These are phyloP conservation scores for Paecilomyces sp. DNA, from an alignment of 2,329 filamentous ascomycete species.

Conservation along the genomic window DNA sequence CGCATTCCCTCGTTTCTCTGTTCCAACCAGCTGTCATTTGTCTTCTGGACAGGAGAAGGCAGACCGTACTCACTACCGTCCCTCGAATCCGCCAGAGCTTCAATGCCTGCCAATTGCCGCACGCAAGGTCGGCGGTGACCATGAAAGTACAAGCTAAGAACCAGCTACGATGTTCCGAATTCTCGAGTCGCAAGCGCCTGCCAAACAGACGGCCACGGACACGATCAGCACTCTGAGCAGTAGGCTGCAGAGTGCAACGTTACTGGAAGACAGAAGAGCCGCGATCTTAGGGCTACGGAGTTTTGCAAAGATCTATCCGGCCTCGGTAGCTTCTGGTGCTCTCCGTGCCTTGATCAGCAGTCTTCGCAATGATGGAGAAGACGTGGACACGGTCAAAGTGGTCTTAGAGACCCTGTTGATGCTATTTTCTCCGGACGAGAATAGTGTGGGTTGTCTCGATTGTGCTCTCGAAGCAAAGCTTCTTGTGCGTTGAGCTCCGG, in stretches of 20 bases:
- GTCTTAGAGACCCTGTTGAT: conserved; percentile 91
- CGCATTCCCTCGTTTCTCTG: background rate
- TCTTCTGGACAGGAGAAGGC: background rate
- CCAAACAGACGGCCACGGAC: conserved; percentile 91
- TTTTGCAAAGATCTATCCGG: conserved; percentile 94
- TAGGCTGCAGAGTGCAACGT: conserved; percentile 78
- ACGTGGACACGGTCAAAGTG: conserved; percentile 93
- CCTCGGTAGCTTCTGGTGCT: conserved; percentile 90
- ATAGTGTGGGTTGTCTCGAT: conserved; percentile 42
- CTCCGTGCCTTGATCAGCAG: conserved; percentile 79
- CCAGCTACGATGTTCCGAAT: conserved; percentile 46
- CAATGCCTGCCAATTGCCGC: conserved; percentile 22
- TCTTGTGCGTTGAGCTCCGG: background rate
- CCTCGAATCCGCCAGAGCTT: conserved; percentile 4
- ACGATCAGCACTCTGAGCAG: conserved; percentile 87
- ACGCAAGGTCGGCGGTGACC: conserved; percentile 27
- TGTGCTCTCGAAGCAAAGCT: conserved; percentile 2
- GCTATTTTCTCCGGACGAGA: conserved; percentile 68
- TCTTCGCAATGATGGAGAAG: conserved; percentile 78
- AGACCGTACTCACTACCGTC: background rate
- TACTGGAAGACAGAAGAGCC: conserved; percentile 88
- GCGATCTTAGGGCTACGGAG: conserved; percentile 89
- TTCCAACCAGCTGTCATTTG: background rate
- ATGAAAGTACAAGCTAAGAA: conserved; percentile 28
- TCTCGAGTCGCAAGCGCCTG: conserved; percentile 67